Base-by-base conservation (phyloP, 768 basidiomycete genomes). In the Auriscalpium microsporum region DNA sequence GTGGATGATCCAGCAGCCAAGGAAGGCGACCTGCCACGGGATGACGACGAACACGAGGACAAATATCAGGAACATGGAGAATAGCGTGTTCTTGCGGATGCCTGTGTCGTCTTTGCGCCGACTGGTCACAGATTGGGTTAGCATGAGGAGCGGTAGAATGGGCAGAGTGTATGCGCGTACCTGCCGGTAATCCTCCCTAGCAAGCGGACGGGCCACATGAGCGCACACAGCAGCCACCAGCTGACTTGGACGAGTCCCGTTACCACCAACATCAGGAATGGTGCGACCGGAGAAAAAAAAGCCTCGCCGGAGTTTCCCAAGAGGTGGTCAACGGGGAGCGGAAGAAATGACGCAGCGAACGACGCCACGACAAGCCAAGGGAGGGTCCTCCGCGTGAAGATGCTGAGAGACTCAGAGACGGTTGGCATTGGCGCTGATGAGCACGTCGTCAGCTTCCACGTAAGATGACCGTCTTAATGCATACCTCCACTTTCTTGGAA, bases 21-120 rank as follows among this genome's bases (percentile, higher is more conserved):
- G 76, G 69, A 87, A 94, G 5, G 87, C 92, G 10, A 94, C 87
- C 69, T 96, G 94, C 82, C 90, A 92, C 0, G 94, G 94, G n/a
- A 94, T 74, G 52, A 93, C 71, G 40, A 89, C 59, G 56, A 86
- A 78, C 40, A 94, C 83, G n/a, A 85, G 70, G 14, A 78, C 59
- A 50, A 85, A 75, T 36, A 94, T 77, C 17, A 86, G 49, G 8
- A 65, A 59, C 67, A 91, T 78, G 7, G 87, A 86, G 7, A 83
- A 44, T 23, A 3, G 79, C 34, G 56, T 61, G 21, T 59, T 58
- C 55, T 55, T 56, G 10, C 45, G 51, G 38, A 58, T 54, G 28
- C 74, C 68, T 6, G 61, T 50, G 23, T 69, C 69, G 57, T 76
- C 73, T 53, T 50, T 57, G 19, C 14, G 37, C 42, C 55, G 50